These are phyloP conservation scores for Talaromyces sp. DNA, from an alignment of 2,329 filamentous ascomycete genomes.

Conservation along the genomic window DNA sequence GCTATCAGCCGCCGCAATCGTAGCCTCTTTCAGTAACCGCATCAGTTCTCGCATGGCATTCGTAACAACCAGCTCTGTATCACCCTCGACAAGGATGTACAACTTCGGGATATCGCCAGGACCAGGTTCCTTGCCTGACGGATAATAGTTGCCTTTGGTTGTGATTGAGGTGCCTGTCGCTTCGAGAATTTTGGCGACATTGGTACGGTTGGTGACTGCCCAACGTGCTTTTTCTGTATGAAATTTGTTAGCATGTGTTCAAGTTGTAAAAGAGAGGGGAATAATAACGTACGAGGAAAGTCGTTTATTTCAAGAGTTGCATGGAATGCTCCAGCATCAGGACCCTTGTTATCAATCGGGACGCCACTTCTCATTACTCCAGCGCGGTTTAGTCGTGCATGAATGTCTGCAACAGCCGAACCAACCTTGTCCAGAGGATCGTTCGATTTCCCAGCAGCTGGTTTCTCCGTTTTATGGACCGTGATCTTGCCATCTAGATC, in stretches of 20 bases:
- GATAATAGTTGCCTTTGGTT: constrained; percentile 90
- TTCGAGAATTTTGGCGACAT: constrained; percentile 96
- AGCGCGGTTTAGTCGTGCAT: constrained; percentile 82
- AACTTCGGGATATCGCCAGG: constrained; percentile 81
- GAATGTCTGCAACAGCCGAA: constrained; percentile 87
- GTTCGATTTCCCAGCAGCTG: constrained; percentile 49
- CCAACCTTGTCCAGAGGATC: constrained; percentile 81
- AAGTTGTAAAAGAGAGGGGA: no score
- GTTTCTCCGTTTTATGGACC: constrained; percentile 67
- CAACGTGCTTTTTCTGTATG: constrained; percentile 80
- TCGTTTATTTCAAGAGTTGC: constrained; percentile 98
- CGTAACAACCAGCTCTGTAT: constrained; percentile 88
- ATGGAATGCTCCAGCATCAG: constrained; percentile 94
- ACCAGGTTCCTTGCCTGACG: constrained; percentile 74
- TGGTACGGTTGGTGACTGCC: constrained; percentile 97
- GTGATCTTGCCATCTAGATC: constrained; percentile 69
- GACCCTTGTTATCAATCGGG: constrained; percentile 96
- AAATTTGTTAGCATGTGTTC: constrained; percentile 10
- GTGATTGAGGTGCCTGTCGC: constrained; percentile 94
- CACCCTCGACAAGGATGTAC: constrained; percentile 96
- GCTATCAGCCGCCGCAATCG: constrained; percentile 83
- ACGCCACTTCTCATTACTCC: constrained; percentile 88
- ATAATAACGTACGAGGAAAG: constrained; percentile 67
- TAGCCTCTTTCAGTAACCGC: constrained; percentile 83
- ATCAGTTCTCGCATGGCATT: constrained; percentile 89